phyloP scores from a whole-genome alignment of 164 flowering plant genomes.

The Berberis thunbergii region DNA sequence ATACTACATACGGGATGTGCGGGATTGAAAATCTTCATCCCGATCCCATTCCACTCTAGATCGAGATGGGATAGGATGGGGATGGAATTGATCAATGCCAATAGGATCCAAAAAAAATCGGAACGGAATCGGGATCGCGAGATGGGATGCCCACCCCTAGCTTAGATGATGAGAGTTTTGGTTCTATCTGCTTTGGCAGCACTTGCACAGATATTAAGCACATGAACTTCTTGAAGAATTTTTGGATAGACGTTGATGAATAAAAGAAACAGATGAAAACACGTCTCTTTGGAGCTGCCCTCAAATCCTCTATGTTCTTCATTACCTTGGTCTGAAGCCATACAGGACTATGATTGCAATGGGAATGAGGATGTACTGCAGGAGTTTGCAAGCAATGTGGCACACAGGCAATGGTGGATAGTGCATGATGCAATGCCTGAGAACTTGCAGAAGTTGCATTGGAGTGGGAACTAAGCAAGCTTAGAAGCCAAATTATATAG shows the following conservation, averaged over 20 bases:
- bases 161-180: no score
- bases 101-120: no score
- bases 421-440: slow-evolving; percentile 88
- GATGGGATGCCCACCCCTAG: no score
- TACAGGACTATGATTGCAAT: slow-evolving; percentile 93
- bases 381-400: slow-evolving; percentile 82
- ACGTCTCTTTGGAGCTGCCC: slow-evolving; percentile 74
- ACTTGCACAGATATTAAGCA: slow-evolving; percentile 20
- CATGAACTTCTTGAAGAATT: slow-evolving; percentile 91
- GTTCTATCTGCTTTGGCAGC: no score
- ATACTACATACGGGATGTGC: no score
- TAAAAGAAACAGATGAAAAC: slow-evolving; percentile 60
- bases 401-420: slow-evolving; percentile 84
- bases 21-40: no score
- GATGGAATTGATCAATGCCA: no score
- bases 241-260: slow-evolving; percentile 73
- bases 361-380: slow-evolving; percentile 78
- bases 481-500: slow-evolving; percentile 60
- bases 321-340: slow-evolving; percentile 80
- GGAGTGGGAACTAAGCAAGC: slow-evolving; percentile 92
- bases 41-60: no score
- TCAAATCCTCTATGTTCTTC: slow-evolving; percentile 73
- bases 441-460: slow-evolving; percentile 56
- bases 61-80: no score
- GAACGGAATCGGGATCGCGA: no score